Evolutionary conservation across 768 basidiomycete genomes (phyloP), one percentile per base, ranked within the genome.

Genomic region (Cubamyces sp.): DNA sequence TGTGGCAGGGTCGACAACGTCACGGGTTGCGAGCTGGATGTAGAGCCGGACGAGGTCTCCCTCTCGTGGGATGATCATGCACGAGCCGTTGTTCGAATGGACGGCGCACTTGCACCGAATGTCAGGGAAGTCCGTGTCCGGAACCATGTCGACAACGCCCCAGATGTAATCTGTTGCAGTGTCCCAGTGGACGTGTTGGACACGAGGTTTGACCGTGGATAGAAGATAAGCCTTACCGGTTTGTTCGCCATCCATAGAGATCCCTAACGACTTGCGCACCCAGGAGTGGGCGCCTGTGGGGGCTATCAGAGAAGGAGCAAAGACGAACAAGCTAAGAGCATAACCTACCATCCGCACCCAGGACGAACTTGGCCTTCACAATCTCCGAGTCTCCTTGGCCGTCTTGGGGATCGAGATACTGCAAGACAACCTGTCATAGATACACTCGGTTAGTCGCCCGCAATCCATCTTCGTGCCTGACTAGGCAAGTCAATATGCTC

Each of bases 271-370:
- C 61, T 90, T 91, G 39, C 92, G 83, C 21, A 93, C 89, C 90
- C 91, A 92, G 11, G 90, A 92, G 74, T 92, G 91, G 0, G 91
- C 91, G 7, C 90, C 88, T 90, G 41, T 3, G 16, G 25, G 5
- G 14, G 39, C 5, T 6, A 12, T 26, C 51, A 14, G 5, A 41
- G 16, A 23, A 25, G 45, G 14, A 19, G 16, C 1, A 25, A 23
- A 7, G 30, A 41, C 40, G 34, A 40, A 5, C 46, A n/a, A 16
- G 1, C 30, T 16, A 25, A 23, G 40, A 42, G 45, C 3, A 18
- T 18, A 16, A 21, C 77, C 48, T 69, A 84, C 89, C 91, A 70
- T 94, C 92, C 21, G 86, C 81, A 1, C 92, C 92, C 30, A 94
- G 76, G 1, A 92, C 86, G 68, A 85, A 94, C 72, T 87, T 91